Conservation (phyloP, 192 early-diverging fungal species). For the Anaeromyces robustus region DNA sequence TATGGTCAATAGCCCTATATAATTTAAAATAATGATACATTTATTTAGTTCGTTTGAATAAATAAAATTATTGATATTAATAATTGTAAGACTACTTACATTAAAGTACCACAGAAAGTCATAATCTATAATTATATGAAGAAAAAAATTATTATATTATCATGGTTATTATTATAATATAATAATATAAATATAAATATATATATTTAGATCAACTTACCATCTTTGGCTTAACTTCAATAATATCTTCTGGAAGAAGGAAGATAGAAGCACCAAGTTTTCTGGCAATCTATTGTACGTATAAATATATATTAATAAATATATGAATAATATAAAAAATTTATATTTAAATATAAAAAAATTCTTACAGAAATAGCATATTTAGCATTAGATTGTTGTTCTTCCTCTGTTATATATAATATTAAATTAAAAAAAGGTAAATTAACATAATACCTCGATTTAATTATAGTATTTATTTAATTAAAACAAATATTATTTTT, state of each 20-base stretch:
- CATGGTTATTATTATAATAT: no score
- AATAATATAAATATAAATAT: no score
- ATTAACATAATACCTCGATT: no score
- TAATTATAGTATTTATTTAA: no score
- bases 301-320: not conserved
- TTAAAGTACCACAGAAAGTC: not conserved
- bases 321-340: no score
- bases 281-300: constrained; percentile 66
- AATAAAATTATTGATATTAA: no score
- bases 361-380: constrained; percentile 64
- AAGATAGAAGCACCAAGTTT: constrained; percentile 99
- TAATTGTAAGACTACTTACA: not conserved
- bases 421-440: not conserved
- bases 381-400: constrained; percentile 81
- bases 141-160: no score
- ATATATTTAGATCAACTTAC: constrained; percentile 25
- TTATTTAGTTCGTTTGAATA: no score
- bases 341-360: no score
- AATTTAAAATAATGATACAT: no score
- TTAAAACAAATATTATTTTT: no score
- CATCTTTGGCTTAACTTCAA: constrained; percentile 94
- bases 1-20: no score
- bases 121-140: not conserved
- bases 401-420: constrained; percentile 44
- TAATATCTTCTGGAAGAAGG: constrained; percentile 94